Conservation (phyloP, 305 asterid genomes). For the Fraxinus floribunda region DNA sequence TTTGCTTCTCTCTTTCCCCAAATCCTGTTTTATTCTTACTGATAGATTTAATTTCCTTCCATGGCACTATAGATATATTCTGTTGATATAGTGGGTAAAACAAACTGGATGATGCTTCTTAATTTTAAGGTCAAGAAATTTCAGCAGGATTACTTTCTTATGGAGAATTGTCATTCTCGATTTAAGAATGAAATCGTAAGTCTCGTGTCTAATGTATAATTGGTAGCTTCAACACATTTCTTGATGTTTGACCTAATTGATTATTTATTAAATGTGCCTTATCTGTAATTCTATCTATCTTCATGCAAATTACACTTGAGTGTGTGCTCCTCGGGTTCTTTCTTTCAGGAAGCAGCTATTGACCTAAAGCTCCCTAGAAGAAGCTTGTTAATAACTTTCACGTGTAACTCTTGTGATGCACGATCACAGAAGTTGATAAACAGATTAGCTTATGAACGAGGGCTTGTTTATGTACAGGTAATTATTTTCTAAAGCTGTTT, state of each 20-base stretch:
- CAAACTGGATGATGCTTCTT: slow-evolving; percentile 2
- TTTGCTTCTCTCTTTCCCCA: not conserved
- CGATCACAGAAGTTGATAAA: slow-evolving; percentile 69
- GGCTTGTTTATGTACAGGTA: slow-evolving; percentile 91
- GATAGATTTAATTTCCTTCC: not conserved
- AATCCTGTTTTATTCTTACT: not conserved
- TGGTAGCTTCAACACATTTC: slow-evolving; percentile 1
- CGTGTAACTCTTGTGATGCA: slow-evolving; percentile 72
- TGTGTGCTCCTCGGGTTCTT: slow-evolving; percentile 25
- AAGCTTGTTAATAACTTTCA: slow-evolving; percentile 69
- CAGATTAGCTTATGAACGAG: slow-evolving; percentile 86
- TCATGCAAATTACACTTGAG: not conserved
- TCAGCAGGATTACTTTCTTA: not conserved
- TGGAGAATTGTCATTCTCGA: not conserved
- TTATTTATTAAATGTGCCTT: not conserved
- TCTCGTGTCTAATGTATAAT: not conserved
- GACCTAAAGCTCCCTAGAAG: slow-evolving; percentile 87
- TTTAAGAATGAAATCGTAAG: not conserved
- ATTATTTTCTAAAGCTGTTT: slow-evolving; percentile 4
- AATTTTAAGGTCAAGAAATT: not conserved
- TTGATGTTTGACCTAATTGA: slow-evolving; percentile 8
- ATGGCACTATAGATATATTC: not conserved
- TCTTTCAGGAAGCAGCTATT: slow-evolving; percentile 56
- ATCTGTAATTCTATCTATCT: not conserved
- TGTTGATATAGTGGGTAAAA: not conserved